Evolutionary conservation across 2,329 filamentous ascomycete species (phyloP), one percentile per base, ranked within the genome.

Genomic region (Botrytis porri): DNA sequence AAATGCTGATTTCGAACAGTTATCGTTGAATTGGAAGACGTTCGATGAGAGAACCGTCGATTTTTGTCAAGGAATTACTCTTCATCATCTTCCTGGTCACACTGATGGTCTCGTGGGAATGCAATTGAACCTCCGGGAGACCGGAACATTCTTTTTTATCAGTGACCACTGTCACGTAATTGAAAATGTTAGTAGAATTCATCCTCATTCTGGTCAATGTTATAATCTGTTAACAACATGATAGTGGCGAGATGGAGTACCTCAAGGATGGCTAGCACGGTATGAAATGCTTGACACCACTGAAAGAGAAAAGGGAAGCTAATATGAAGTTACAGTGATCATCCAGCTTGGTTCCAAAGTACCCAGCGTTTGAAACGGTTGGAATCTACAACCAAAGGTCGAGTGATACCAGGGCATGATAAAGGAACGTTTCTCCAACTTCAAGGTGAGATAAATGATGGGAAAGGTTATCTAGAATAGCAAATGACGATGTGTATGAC

Each of bases 1-100:
- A 25, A n/a, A 20, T 32, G n/a, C 59, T 69, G 48, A 73, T 39
- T 7, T 22, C 10, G 7, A n/a, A 67, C 75, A 78, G 51, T 74
- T 84, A 20, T 77, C 76, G 4, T 74, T 84, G 9, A 84, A 85
- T 14, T 85, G 83, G 83, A 79, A 82, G 37, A 84, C 83, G 0
- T 84, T 84, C 70, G 79, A 79, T 54, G 83, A 83, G 10, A 74
- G 79, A 3, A 79, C 80, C 9, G 75, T 84, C 9, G 83, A 84
- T 29, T 77, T 84, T 16, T 83, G 75, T 65, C 81, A 82, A 65
- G 83, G 84, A 0, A 81, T 85, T 54, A 79, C 78, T 10, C 70
- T 79, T 20, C 77, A 79, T 72, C 77, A 79, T 70, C 72, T 78
- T 22, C 78, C 77, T 63, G 77, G 78, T 32, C 77, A 79, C 54